These are phyloP conservation scores for Leccinellum luteum DNA, from an alignment of 768 basidiomycete species.

Conservation along the genomic window DNA sequence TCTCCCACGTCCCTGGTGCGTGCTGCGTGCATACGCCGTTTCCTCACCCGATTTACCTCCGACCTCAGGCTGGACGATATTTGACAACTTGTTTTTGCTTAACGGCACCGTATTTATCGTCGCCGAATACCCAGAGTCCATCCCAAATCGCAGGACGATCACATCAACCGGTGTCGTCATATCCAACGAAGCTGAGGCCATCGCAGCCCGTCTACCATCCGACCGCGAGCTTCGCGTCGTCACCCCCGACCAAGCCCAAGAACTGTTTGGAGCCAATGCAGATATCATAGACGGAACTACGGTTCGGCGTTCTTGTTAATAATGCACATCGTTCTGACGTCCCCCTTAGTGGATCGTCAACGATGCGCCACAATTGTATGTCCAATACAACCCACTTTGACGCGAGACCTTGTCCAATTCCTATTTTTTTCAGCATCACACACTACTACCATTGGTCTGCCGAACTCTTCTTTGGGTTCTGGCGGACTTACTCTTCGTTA, in stretches of 20 bases:
- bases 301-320: slow-evolving; percentile 36
- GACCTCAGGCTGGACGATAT: slow-evolving; percentile 80
- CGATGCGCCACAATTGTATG: slow-evolving; percentile 83
- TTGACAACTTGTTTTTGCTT: slow-evolving; percentile 77
- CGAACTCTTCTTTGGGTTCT: slow-evolving; percentile 88
- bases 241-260: slow-evolving; percentile 59
- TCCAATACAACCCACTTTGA: slow-evolving; percentile 3
- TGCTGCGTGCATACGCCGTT: slow-evolving; percentile 20
- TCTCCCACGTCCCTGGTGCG: slow-evolving; percentile 75
- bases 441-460: slow-evolving; percentile 96
- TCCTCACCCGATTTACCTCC: not conserved
- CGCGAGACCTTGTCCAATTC: not conserved
- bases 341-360: slow-evolving; percentile 69
- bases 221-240: slow-evolving; percentile 80
- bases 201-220: slow-evolving; percentile 62
- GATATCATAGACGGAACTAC: slow-evolving; percentile 75
- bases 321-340: slow-evolving; percentile 3
- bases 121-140: slow-evolving; percentile 58
- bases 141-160: slow-evolving; percentile 68
- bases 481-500: slow-evolving; percentile 85
- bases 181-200: slow-evolving; percentile 51
- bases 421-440: slow-evolving; percentile 52
- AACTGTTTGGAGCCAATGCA: slow-evolving; percentile 70
- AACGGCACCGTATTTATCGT: slow-evolving; percentile 86
- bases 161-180: slow-evolving; percentile 69